phyloP scores from a whole-genome alignment of 202 grass and related monocot species.

The Thinopyrum obtusiflorum region DNA sequence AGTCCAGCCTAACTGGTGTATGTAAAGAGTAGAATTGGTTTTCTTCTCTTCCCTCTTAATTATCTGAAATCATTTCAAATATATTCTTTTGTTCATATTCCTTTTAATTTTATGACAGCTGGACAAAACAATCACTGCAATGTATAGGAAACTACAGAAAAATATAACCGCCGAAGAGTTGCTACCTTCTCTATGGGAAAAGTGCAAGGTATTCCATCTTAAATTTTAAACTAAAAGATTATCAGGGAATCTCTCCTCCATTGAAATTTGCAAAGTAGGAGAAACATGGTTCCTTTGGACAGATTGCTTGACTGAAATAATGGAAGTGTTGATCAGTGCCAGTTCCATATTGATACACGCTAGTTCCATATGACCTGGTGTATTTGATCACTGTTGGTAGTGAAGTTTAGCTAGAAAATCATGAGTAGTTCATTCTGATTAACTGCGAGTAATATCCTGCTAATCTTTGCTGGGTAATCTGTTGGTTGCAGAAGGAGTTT shows the following conservation, averaged over 20 bases:
- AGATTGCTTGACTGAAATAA: not conserved
- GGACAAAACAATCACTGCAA: constrained; percentile 87
- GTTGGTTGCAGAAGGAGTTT: constrained; percentile 87
- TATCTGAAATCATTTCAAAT: not conserved
- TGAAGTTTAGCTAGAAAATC: not conserved
- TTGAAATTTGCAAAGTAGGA: not conserved
- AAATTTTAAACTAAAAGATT: not conserved
- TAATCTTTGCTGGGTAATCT: not conserved
- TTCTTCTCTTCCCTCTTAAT: constrained; percentile 10
- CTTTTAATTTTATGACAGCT: constrained; percentile 50
- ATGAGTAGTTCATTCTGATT: not conserved
- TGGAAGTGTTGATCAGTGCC: not conserved
- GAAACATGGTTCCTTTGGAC: not conserved
- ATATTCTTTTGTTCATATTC: not conserved
- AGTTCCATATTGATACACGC: not conserved
- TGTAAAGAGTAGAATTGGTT: constrained; percentile 17
- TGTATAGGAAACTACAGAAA: constrained; percentile 97
- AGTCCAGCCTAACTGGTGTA: constrained; percentile 86
- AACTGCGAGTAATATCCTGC: not conserved
- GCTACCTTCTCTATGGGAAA: constrained; percentile 87
- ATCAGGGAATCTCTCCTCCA: not conserved
- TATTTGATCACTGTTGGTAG: not conserved
- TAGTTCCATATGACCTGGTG: not conserved
- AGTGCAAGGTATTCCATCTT: constrained; percentile 77
- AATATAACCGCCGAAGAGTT: constrained; percentile 93